Base-by-base conservation (phyloP, 257 asterid species). In the Cordia subcordata region DNA sequence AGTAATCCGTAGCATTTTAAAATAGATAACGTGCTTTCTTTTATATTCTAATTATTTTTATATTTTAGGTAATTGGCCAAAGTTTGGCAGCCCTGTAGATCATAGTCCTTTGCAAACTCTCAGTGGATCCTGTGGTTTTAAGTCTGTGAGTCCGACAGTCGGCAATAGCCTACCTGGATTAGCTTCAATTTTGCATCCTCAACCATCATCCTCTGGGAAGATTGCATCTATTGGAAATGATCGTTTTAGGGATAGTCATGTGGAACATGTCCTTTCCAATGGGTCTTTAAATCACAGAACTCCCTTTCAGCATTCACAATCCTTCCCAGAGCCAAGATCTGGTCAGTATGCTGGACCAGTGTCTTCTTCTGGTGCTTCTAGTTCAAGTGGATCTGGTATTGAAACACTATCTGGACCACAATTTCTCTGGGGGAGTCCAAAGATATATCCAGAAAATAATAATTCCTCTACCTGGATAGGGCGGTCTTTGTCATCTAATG, bases 381-480 rank as follows among this genome's bases (percentile, higher is more conserved):
- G 66, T 62, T 72, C 78, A 50, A 75, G 59, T 20, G 71, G 82
- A 57, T 69, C 82, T 39, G 69, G 61, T 57, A 57, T 74, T 35
- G 82, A 74, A 60, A 79, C 82, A 32, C 60, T 80, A 49, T 71
- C 86, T 49, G 88, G 80, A 23, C 75, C 85, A 13, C 81, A 79
- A 52, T 76, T 70, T 66, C 76, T 79, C 40, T 85, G 91, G 91
- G 88, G 88, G 63, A 75, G 81, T 71, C 77, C 88, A 10, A 76
- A 71, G 61, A 73, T 69, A 45, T 76, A 65, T 27, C 55, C 87
- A 13, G 81, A 75, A 45, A 75, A 65, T 27, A 42, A 65, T 53
- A 68, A 66, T 53, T 64, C 80, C 51, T 58, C 81, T 58, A 40
- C 70, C 15, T 58, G 68, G 71, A 57, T 59, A 67, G 40, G 69